Evolutionary conservation across 176 grass and related monocot genomes (phyloP), one percentile per base, ranked within the genome.

Genomic region (Aegilops speltoides): DNA sequence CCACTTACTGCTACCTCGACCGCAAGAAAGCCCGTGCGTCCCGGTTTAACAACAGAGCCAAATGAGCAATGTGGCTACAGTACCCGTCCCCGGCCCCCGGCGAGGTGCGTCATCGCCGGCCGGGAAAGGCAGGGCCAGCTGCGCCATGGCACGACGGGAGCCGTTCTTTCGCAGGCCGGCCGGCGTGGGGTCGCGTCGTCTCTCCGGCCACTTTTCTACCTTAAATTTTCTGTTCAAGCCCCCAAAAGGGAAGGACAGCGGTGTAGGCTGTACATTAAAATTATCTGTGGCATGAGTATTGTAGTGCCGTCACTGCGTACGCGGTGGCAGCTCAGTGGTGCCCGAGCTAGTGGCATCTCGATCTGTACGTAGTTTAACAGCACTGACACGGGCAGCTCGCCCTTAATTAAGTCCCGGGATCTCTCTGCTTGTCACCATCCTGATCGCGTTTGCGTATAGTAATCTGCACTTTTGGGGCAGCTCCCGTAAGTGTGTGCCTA

Each of bases 331-430:
- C 17, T 87, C 85, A 84, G 8, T 70, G 73, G 80, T 46, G 20
- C 80, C 26, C 13, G 41, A 29, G 26, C 72, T 73, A 83, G 68
- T 84, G 43, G 85, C 74, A 90, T 90, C 45, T 84, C 41, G 41
- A 75, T 19, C 1, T 48, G 24, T 57, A 4, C 45, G 76, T 63
- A 28, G 71, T 67, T 82, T 87, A 59, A 64, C 29, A 64, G 63
- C 88, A 77, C 63, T 78, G n/a, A 7, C 79, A 23, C 11, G 1
- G n/a, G 13, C 72, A 24, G 74, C 60, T 25, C 7, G 1, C 20
- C 26, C 63, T 88, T 32, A 54, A 43, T 32, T 17, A 19, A 76
- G 3, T 26, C 22, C 9, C 23, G 73, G 0, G 40, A 15, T 45
- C 77, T 66, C 23, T 65, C 5, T 25, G 46, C 10, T 67, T 52